Conservation (phyloP, 2,329 filamentous ascomycete genomes). For the Cladosporium cucumerinum region DNA sequence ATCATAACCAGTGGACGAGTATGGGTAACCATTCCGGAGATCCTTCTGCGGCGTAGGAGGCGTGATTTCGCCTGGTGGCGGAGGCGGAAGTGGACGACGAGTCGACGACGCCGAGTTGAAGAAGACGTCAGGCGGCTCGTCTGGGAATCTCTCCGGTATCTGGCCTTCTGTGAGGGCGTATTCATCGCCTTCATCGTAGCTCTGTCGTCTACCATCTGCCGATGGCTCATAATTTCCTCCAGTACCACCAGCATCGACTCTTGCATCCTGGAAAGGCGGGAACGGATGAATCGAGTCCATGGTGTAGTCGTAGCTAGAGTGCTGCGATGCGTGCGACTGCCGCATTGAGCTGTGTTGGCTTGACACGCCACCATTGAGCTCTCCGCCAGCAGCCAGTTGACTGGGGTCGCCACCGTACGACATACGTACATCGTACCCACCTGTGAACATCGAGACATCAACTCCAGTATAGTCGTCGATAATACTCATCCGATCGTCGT, state of each 20-base stretch:
- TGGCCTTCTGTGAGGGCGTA: constrained; percentile 44
- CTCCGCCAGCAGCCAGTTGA: constrained; percentile 37
- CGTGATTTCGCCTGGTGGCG: constrained; percentile 56
- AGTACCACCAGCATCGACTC: constrained; percentile 85
- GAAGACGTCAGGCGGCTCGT: constrained; percentile 82
- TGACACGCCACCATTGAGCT: constrained; percentile 37
- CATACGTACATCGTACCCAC: constrained; percentile 63
- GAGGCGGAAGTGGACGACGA: constrained; percentile 58
- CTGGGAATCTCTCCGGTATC: constrained; percentile 36
- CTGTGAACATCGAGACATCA: constrained; percentile 72
- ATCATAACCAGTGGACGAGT: constrained; percentile 26
- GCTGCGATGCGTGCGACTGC: constrained; percentile 42
- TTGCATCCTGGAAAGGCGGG: constrained; percentile 57
- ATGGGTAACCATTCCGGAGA: constrained; percentile 12
- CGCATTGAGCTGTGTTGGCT: constrained; percentile 46
- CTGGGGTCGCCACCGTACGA: constrained; percentile 56
- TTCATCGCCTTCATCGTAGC: constrained; percentile 93
- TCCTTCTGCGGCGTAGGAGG: constrained; percentile 20
- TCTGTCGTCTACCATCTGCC: constrained; percentile 63
- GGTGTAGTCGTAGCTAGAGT: constrained; percentile 37
- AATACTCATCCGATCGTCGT: constrained; percentile 55
- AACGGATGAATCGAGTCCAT: constrained; percentile 56
- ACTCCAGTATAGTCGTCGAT: constrained; percentile 65
- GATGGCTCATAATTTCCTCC: constrained; percentile 78
- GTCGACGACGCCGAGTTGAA: constrained; percentile 78